Percentiles rank a stretch among this genome's conserved stretches.
Evolutionary conservation across 345 rosid genomes (phyloP).

Genomic region (Citrus reticulata): DNA sequence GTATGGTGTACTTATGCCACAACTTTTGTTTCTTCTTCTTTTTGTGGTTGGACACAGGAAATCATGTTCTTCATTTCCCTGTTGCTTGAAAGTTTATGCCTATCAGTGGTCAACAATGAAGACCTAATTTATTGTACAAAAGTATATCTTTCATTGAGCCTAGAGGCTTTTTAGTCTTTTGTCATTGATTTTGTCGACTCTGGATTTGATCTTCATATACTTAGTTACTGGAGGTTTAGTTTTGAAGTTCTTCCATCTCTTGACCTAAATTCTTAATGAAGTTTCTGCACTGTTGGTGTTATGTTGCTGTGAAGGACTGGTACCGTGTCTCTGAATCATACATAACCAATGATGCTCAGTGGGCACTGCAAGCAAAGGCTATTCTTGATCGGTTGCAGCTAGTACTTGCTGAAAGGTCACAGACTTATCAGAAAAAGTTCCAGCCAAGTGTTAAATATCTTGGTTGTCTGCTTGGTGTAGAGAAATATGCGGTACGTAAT

Average conservation of each 20-base stretch:
- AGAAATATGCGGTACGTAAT: conserved; percentile 26
- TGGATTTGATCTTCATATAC: neutral
- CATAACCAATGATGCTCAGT: conserved; percentile 29
- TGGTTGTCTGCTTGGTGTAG: conserved; percentile 34
- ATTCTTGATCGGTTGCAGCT: conserved; percentile 34
- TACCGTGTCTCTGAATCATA: conserved; percentile 21
- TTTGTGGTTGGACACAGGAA: conserved; percentile 24
- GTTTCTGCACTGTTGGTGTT: conserved; percentile 4
- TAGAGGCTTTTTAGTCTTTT: conserved; percentile 6
- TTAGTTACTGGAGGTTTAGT: neutral
- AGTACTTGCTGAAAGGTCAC: conserved; percentile 33
- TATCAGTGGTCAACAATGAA: conserved; percentile 37
- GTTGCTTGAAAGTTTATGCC: conserved; percentile 37
- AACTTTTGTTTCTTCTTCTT: conserved; percentile 1
- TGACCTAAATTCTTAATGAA: neutral
- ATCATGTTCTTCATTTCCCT: conserved; percentile 31
- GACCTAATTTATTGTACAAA: conserved; percentile 37
- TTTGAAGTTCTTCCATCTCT: neutral
- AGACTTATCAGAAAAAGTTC: conserved; percentile 23
- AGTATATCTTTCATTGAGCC: conserved; percentile 21
- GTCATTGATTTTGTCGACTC: neutral
- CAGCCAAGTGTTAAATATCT: conserved; percentile 40
- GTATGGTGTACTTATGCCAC: neutral
- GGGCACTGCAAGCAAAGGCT: conserved; percentile 45
- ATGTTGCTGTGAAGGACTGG: conserved; percentile 29